A percentile compares a stretch with the other conserved stretches of the same genome.
Conservation (phyloP, 2,329 filamentous ascomycete genomes). For the Pezicula rhizophila region DNA sequence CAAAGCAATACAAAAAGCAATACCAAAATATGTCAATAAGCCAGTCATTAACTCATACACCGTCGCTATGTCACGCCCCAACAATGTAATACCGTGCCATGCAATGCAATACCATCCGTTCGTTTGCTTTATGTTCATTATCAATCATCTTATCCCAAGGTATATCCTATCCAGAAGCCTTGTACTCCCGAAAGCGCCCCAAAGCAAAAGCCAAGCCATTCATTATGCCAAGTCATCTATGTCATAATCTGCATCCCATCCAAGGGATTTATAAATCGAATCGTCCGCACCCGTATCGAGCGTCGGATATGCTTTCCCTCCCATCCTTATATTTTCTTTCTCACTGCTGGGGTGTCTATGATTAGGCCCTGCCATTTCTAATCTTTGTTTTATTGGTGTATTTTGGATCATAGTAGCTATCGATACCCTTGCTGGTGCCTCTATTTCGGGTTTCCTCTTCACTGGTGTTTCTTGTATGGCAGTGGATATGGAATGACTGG, state of each 20-base stretch:
- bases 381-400: neutral
- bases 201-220: conserved; percentile 1
- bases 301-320: neutral
- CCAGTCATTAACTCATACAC: neutral
- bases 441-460: conserved; percentile 12
- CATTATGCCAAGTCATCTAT: conserved; percentile 23
- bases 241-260: conserved; percentile 30
- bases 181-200: conserved; percentile 7
- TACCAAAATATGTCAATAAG: too few species aligned
- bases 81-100: neutral
- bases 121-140: neutral
- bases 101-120: too few species aligned
- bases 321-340: neutral
- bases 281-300: conserved; percentile 11
- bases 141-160: neutral
- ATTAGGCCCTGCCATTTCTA: neutral
- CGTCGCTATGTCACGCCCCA: neutral
- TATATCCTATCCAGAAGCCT: neutral
- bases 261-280: conserved; percentile 29
- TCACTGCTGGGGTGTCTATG: neutral
- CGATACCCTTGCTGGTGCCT: conserved; percentile 12
- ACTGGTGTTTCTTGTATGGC: conserved; percentile 22
- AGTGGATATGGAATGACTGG: conserved; percentile 1
- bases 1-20: too few species aligned
- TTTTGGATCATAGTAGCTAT: neutral